Percentiles rank a stretch among this genome's conserved stretches.
phyloP scores from a whole-genome alignment of 768 basidiomycete genomes.

The Lactarius indigo region DNA sequence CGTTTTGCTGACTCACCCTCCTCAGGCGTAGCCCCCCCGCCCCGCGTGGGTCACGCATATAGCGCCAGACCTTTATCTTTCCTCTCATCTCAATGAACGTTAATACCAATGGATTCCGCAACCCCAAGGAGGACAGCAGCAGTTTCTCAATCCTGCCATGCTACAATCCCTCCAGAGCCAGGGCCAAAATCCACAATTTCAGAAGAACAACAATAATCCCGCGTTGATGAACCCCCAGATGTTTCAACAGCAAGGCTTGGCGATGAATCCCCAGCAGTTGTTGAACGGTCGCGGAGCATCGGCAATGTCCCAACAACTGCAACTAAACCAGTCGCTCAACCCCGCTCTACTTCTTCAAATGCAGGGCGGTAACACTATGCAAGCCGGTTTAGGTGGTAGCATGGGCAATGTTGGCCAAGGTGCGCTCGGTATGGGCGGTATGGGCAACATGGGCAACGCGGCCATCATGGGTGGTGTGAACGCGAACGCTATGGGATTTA shows the following conservation, averaged over 20 bases:
- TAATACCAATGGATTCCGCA: constrained; percentile 24
- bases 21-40: constrained; percentile 4
- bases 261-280: constrained; percentile 22
- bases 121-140: constrained; percentile 22
- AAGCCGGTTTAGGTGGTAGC: constrained; percentile 17
- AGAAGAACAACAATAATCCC: constrained; percentile 23
- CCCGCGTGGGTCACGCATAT: constrained; percentile 8
- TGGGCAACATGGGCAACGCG: constrained; percentile 18
- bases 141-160: constrained; percentile 18
- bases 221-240: constrained; percentile 19
- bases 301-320: constrained; percentile 23
- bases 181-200: constrained; percentile 22
- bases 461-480: constrained; percentile 22
- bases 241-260: constrained; percentile 21
- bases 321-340: constrained; percentile 20
- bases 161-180: constrained; percentile 22
- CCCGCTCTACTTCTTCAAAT: constrained; percentile 24
- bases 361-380: constrained; percentile 18
- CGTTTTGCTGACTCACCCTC: constrained; percentile 10
- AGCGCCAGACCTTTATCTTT: not conserved
- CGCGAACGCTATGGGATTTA: constrained; percentile 21
- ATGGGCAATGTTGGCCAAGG: constrained; percentile 28
- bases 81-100: constrained; percentile 20
- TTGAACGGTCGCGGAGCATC: constrained; percentile 20
- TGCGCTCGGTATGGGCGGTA: constrained; percentile 22